Percentiles rank a stretch among this genome's conserved stretches.
Evolutionary conservation across 768 basidiomycete species (phyloP).

Genomic region (Tricholoma hemisulphureum): DNA sequence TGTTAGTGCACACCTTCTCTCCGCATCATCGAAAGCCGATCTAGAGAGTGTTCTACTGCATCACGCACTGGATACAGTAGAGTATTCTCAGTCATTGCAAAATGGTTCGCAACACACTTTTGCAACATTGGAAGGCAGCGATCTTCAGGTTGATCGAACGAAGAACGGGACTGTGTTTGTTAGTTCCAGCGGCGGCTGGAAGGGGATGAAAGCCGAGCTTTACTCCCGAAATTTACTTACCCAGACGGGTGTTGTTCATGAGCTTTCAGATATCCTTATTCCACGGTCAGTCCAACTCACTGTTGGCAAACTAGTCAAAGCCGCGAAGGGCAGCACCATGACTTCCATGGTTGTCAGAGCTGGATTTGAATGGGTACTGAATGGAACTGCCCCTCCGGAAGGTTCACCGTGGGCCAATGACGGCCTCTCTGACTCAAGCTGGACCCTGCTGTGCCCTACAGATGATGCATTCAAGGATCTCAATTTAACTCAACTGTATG

Average conservation of each 20-base stretch:
- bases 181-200: slow-evolving; percentile 76
- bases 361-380: slow-evolving; percentile 87
- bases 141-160: slow-evolving; percentile 64
- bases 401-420: slow-evolving; percentile 62
- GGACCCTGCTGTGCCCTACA: slow-evolving; percentile 88
- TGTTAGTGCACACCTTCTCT: slow-evolving; percentile 82
- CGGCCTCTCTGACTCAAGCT: slow-evolving; percentile 52
- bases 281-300: slow-evolving; percentile 86
- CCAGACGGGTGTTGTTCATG: slow-evolving; percentile 87
- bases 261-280: slow-evolving; percentile 79
- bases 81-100: slow-evolving; percentile 63
- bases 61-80: slow-evolving; percentile 73
- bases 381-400: slow-evolving; percentile 78
- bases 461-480: slow-evolving; percentile 89
- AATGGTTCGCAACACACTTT: slow-evolving; percentile 72
- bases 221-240: slow-evolving; percentile 72
- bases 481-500: slow-evolving; percentile 75
- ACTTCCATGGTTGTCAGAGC: slow-evolving; percentile 76
- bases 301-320: slow-evolving; percentile 85
- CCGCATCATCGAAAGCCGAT: slow-evolving; percentile 74
- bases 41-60: slow-evolving; percentile 84
- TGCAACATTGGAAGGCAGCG: slow-evolving; percentile 81
- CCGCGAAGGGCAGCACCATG: slow-evolving; percentile 90
- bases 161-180: slow-evolving; percentile 52
- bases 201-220: slow-evolving; percentile 61